These are phyloP conservation scores for Haberlea rhodopensis DNA, from an alignment of 257 asterid species.

Conservation along the genomic window DNA sequence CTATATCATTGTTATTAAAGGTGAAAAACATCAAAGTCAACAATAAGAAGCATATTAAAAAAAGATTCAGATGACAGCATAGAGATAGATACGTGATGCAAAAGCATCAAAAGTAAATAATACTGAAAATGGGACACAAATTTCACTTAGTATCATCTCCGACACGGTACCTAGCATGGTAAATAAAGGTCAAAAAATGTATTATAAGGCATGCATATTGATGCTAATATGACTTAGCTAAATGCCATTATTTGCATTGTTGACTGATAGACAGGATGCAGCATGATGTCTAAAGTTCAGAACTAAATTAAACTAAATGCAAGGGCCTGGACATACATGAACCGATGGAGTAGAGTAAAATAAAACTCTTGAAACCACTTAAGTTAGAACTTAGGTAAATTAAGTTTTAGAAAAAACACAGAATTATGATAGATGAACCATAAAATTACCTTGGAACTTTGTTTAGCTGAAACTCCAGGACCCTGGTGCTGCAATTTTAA, in stretches of 20 bases:
- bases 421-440: background rate
- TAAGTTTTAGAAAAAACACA: constrained; percentile 9
- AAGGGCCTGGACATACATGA: background rate
- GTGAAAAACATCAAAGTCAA: background rate
- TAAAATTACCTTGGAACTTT: constrained; percentile 49
- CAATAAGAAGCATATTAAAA: background rate
- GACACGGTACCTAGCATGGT: background rate
- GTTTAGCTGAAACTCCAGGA: constrained; percentile 56
- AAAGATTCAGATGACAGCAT: background rate
- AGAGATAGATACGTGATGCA: background rate
- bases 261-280: constrained; percentile 6
- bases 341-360: background rate
- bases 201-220: background rate
- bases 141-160: background rate
- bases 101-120: background rate
- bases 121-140: background rate
- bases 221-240: background rate
- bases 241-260: background rate
- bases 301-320: background rate
- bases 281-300: constrained; percentile 8
- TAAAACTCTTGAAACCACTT: background rate
- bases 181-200: background rate
- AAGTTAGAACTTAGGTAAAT: background rate
- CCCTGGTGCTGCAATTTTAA: constrained; percentile 55
- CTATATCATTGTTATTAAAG: constrained; percentile 11